Evolutionary conservation across 1,284 basidiomycete species (phyloP).

Genomic region (Neolentinus lepideus): DNA sequence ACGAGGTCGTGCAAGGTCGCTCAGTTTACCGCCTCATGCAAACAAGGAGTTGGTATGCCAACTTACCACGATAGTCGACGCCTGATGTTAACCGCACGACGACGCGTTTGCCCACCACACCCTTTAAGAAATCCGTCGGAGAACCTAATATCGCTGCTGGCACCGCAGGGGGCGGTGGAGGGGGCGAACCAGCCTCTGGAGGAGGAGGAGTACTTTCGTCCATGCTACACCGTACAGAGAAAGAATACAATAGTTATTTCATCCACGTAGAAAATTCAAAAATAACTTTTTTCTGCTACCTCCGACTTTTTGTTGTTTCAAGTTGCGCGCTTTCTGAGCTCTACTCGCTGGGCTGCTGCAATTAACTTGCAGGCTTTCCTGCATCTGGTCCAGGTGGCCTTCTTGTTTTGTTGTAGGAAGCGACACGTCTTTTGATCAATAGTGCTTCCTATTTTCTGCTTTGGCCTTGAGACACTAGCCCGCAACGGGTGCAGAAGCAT

Average conservation of each 20-base stretch:
- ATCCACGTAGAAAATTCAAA: not conserved
- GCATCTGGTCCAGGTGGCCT: too few species aligned
- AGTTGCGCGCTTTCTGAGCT: too few species aligned
- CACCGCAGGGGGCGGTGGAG: not conserved
- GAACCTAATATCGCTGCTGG: conserved; percentile 47
- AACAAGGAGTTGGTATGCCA: conserved; percentile 3
- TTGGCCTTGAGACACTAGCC: too few species aligned
- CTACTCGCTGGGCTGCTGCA: too few species aligned
- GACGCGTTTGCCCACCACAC: conserved; percentile 92
- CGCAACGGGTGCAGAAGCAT: too few species aligned
- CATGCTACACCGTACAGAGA: not conserved
- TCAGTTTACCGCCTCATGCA: not conserved
- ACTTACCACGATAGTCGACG: conserved; percentile 89
- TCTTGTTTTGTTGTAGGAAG: too few species aligned
- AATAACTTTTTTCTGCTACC: not conserved
- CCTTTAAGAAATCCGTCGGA: conserved; percentile 87
- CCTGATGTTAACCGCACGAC: conserved; percentile 94
- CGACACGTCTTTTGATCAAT: too few species aligned
- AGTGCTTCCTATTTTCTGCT: too few species aligned
- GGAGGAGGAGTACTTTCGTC: conserved; percentile 1
- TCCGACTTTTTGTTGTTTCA: too few species aligned
- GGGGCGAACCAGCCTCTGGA: not conserved
- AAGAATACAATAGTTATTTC: not conserved
- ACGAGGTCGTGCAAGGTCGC: not conserved
- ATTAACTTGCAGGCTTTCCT: too few species aligned